These are phyloP conservation scores for Polygonum aviculare DNA, from an alignment of 148 eudicot genomes.

Conservation along the genomic window DNA sequence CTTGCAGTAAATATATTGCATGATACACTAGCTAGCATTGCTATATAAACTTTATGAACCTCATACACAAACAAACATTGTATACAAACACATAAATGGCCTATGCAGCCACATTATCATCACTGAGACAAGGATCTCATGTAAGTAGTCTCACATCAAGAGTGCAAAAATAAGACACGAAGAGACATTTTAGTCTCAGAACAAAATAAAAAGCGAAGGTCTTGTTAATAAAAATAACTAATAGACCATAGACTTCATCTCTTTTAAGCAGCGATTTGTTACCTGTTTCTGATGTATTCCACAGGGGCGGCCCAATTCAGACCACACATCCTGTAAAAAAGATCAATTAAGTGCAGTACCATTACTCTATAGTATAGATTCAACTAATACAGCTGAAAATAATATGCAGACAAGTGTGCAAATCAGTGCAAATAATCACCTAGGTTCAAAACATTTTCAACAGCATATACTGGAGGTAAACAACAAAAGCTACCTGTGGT, in stretches of 20 bases:
- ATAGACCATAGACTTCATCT: background rate
- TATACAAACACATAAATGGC: background rate
- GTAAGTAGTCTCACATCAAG: background rate
- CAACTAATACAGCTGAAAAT: background rate
- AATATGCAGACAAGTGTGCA: background rate
- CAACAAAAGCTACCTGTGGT: constrained; percentile 53
- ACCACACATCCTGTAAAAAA: constrained; percentile 78
- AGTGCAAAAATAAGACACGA: background rate
- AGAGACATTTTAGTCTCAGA: background rate
- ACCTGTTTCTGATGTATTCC: constrained; percentile 96
- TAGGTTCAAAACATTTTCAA: background rate
- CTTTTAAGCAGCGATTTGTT: background rate
- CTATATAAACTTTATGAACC: background rate
- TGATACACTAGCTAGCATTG: background rate
- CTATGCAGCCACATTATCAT: background rate
- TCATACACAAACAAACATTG: background rate
- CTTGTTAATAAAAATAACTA: background rate
- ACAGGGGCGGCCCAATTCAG: constrained; percentile 91
- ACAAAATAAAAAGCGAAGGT: background rate
- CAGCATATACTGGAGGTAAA: background rate
- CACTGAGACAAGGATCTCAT: background rate
- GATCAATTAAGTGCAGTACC: background rate
- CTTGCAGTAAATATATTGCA: background rate
- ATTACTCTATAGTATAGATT: background rate
- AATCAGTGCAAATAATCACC: background rate